These are phyloP conservation scores for Colletotrichum cereale DNA, from an alignment of 2,329 filamentous ascomycete species.

Conservation along the genomic window DNA sequence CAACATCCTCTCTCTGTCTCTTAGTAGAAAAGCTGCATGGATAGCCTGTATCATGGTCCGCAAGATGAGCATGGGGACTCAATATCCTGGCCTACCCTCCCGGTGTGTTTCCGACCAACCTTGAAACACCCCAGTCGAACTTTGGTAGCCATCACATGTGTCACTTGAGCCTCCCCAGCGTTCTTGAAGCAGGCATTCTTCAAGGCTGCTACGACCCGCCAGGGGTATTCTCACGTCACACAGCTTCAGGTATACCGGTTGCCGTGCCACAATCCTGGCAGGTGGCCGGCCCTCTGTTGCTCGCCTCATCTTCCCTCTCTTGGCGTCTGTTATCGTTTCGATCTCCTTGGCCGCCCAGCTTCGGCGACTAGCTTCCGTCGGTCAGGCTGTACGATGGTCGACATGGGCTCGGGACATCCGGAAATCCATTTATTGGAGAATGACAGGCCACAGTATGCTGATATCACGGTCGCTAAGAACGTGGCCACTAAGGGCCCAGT, in stretches of 20 bases:
- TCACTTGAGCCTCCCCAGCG: neutral
- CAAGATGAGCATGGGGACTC: constrained; percentile 10
- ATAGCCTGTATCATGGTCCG: neutral
- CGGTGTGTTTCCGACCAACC: neutral
- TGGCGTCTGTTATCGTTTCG: constrained; percentile 6
- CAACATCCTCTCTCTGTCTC: neutral
- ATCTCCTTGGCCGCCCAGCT: neutral
- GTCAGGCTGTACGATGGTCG: neutral
- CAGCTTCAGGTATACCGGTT: constrained; percentile 8
- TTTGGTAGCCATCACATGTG: neutral
- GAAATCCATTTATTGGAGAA: neutral
- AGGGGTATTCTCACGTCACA: constrained; percentile 19
- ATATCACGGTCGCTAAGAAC: constrained; percentile 5
- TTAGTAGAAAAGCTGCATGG: constrained; percentile 6
- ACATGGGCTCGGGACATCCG: constrained; percentile 21
- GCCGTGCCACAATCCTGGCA: neutral
- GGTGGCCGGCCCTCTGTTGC: neutral
- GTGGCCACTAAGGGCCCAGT: neutral
- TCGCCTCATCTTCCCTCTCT: neutral
- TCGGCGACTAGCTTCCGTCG: neutral
- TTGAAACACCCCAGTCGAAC: neutral
- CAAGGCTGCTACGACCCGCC: constrained; percentile 17
- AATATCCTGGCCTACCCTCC: constrained; percentile 11
- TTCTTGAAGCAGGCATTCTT: constrained; percentile 24
- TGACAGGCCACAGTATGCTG: constrained; percentile 1